Evolutionary conservation across 257 asterid species (phyloP).

Genomic region (Ajuga chamaepitys): DNA sequence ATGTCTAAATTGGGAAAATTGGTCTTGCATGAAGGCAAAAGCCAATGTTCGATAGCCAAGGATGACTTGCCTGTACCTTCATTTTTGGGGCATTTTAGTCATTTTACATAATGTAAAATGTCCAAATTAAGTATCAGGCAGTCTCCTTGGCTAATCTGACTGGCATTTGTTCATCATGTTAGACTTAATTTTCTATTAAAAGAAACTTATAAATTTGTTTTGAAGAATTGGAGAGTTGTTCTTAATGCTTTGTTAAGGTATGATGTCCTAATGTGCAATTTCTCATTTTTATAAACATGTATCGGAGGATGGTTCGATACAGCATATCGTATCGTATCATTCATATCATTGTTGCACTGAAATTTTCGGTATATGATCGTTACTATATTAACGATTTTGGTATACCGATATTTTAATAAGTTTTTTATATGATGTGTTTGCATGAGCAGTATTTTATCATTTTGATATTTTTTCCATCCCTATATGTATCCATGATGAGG

Average conservation of each 20-base stretch:
- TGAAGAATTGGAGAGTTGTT: neutral
- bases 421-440: too few relatives aligned
- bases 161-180: slow-evolving; percentile 35
- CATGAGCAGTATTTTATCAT: too few relatives aligned
- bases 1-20: slow-evolving; percentile 6
- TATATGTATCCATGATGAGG: too few relatives aligned
- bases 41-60: slow-evolving; percentile 34
- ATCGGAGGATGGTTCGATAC: too few relatives aligned
- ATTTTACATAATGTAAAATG: neutral
- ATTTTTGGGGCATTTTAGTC: neutral
- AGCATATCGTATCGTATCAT: neutral
- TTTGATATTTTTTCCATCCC: too few relatives aligned
- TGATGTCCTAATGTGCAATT: neutral
- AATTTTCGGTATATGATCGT: neutral
- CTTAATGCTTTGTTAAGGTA: neutral
- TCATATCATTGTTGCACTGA: neutral
- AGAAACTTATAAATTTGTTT: too few relatives aligned
- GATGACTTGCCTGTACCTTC: slow-evolving; percentile 45
- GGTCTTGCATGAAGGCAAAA: slow-evolving; percentile 32
- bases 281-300: neutral
- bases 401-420: too few relatives aligned
- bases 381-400: too few relatives aligned
- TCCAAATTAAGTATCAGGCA: slow-evolving; percentile 29
- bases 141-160: slow-evolving; percentile 45
- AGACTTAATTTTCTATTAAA: slow-evolving; percentile 31